Percentiles rank a stretch among this genome's conserved stretches.
phyloP scores from a whole-genome alignment of 176 grass and related monocot genomes.

The Zizania latifolia region DNA sequence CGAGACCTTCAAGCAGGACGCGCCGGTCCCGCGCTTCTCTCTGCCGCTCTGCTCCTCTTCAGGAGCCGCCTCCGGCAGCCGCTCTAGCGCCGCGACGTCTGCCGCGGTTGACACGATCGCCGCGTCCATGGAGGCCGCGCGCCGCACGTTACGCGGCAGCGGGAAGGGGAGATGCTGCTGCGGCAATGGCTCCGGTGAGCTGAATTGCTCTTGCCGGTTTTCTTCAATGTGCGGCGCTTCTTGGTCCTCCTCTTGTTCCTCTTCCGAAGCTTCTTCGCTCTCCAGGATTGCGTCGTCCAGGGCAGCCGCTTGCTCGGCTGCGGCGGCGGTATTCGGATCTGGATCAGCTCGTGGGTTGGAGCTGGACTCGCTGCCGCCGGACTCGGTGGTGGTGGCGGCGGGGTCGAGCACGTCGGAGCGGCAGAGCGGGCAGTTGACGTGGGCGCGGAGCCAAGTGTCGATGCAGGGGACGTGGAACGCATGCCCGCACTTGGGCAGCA shows the following conservation, averaged over 20 bases:
- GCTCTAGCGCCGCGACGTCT: constrained; percentile 7
- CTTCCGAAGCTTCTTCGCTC: background rate
- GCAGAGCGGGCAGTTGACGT: constrained; percentile 79
- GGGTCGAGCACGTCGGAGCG: constrained; percentile 54
- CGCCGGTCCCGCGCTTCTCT: constrained; percentile 7
- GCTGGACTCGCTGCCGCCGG: background rate
- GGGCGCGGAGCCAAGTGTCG: constrained; percentile 73
- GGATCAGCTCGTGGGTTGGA: background rate
- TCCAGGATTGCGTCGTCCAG: constrained; percentile 14
- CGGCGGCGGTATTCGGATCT: background rate
- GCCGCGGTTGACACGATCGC: constrained; percentile 16
- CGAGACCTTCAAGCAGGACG: constrained; percentile 19
- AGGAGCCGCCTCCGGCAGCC: constrained; percentile 24
- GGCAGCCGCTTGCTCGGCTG: background rate
- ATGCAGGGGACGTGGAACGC: constrained; percentile 71
- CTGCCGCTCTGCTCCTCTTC: constrained; percentile 31
- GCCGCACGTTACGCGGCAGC: constrained; percentile 33
- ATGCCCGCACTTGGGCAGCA: constrained; percentile 74
- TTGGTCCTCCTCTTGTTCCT: background rate
- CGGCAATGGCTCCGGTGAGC: background rate
- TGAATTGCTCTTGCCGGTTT: background rate
- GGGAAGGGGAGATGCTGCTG: too few relatives aligned
- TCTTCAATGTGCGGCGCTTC: background rate
- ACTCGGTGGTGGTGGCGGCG: background rate
- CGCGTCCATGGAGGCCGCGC: constrained; percentile 59